Conservation (phyloP, 2,329 filamentous ascomycete genomes). For the Verticillium klebahnii region DNA sequence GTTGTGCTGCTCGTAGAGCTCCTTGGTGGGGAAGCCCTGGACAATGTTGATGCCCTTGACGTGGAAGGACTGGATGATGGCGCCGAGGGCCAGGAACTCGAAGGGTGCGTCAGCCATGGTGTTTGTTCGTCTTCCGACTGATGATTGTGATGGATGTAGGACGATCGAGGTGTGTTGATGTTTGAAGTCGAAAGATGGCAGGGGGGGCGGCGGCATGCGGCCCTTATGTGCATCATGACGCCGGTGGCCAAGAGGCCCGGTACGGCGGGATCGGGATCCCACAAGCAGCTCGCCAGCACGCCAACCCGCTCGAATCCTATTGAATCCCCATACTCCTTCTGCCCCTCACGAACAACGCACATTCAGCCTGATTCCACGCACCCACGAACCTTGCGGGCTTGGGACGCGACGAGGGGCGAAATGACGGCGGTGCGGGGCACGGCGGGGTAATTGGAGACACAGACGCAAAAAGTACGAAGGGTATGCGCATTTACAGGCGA, state of each 20-base stretch:
- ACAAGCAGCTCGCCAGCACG: background rate
- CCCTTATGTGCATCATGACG: background rate
- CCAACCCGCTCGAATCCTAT: background rate
- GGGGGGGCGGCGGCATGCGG: background rate
- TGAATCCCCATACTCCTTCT: background rate
- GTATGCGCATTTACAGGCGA: background rate
- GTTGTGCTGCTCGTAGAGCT: constrained; percentile 73
- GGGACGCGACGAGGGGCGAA: background rate
- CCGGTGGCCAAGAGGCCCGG: background rate
- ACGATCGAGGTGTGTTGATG: background rate
- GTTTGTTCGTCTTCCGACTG: background rate
- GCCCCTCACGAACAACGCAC: background rate
- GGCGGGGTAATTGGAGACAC: background rate
- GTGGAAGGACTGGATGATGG: constrained; percentile 75
- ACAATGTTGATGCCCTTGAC: constrained; percentile 83
- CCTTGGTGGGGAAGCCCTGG: constrained; percentile 72
- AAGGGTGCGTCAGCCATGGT: constrained; percentile 46
- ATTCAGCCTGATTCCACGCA: background rate
- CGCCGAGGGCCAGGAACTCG: constrained; percentile 69
- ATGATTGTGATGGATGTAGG: background rate
- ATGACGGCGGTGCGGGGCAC: background rate
- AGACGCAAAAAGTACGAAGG: background rate
- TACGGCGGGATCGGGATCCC: background rate
- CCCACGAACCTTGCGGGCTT: background rate
- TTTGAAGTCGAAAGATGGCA: background rate